Percentiles rank a stretch among this genome's conserved stretches.
Conservation (phyloP, 2,329 filamentous ascomycete genomes). For the Penicillium psychrosexuale region DNA sequence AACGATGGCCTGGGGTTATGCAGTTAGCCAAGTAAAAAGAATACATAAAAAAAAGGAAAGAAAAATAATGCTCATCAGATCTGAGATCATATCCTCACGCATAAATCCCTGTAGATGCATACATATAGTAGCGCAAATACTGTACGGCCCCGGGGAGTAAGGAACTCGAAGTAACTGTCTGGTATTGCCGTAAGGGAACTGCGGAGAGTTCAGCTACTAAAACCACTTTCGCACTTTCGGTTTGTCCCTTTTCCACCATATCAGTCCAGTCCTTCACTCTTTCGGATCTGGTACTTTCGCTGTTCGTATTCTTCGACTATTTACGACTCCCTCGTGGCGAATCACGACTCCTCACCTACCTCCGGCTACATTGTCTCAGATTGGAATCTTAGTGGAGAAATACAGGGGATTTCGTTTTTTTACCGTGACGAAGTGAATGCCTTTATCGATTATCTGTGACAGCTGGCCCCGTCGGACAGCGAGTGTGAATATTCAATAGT, state of each 20-base stretch:
- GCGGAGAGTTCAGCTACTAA: neutral
- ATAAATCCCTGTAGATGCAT: neutral
- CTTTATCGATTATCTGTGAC: neutral
- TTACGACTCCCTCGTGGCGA: neutral
- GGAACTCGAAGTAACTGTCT: conserved; percentile 5
- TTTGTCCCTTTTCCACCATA: conserved; percentile 14
- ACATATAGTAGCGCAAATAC: neutral
- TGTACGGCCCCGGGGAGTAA: conserved; percentile 3
- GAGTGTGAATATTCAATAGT: conserved; percentile 1
- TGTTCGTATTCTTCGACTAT: neutral
- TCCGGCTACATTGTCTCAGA: conserved; percentile 15
- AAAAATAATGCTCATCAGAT: neutral
- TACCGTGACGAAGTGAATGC: conserved; percentile 3
- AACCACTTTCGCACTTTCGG: conserved; percentile 1
- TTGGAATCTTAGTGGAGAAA: conserved; percentile 12
- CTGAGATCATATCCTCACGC: neutral
- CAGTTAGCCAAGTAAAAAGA: neutral
- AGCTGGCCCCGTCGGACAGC: neutral
- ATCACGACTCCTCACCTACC: neutral
- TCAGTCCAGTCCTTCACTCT: conserved; percentile 28
- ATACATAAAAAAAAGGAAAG: neutral
- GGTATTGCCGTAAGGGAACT: conserved; percentile 20
- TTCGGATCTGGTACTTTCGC: conserved; percentile 19
- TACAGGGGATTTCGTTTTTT: neutral
- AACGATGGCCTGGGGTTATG: neutral